Evolutionary conservation across 306 rosid species (phyloP), one percentile per base, ranked within the genome.

Genomic region (Prunus armeniaca): DNA sequence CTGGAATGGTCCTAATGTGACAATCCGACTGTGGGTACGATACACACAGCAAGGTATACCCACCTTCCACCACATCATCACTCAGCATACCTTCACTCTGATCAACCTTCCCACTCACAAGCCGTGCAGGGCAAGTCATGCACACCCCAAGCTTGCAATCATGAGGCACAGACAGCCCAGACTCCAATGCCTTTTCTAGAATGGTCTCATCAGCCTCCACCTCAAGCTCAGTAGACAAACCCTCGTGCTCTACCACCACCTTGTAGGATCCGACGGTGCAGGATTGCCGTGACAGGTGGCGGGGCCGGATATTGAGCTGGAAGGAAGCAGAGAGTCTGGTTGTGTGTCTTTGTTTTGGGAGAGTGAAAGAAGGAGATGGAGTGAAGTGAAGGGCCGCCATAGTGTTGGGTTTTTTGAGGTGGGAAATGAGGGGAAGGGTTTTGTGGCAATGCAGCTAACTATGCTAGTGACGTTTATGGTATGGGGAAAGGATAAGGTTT

Each of bases 81-180:
- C 99, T 96, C 22, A 96, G 96, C 99, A 96, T 96, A 12, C 99
- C 99, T 30, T 91, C 98, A 49, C 93, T 96, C 83, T 96, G 99
- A 71, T 96, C 98, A 15, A 96, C 98, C 15, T 83, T 49, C 70
- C 99, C 99, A 14, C 82, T 83, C 15, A 92, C 7, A 18, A 96
- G 97, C 71, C 75, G 86, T 65, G 99, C 99, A 9, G 99, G 99
- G 85, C 99, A 96, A 52, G 99, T 96, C 99, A 96, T 96, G 85
- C 99, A 96, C 2, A 92, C 99, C 0, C 99, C 99, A 28, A 96
- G 97, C 89, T 86, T 96, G 87, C 99, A 95, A 72, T 95, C 99
- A 76, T 95, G 92, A 6, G 99, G 99, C 72, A 91, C 91, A 27
- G 34, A 4, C 74, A 92, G 51, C 61, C 97, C 99, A 49, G 91